phyloP scores from a whole-genome alignment of 805 yeast species.

The Priceomyces carsonii region DNA sequence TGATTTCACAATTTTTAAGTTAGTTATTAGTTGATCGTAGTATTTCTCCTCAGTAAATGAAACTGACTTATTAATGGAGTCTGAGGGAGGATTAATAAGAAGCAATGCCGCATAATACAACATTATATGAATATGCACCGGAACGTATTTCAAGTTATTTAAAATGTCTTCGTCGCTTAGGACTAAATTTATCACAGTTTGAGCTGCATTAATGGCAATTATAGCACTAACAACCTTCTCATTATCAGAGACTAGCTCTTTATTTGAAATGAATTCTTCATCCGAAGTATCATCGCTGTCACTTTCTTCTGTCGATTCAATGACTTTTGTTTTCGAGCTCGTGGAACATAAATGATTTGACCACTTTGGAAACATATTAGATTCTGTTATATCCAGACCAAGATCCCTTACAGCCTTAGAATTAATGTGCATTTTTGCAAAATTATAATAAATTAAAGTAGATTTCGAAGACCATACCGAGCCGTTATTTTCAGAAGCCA shows the following conservation, averaged over 20 bases:
- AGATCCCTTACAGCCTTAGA: slow-evolving; percentile 48
- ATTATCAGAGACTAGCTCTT: slow-evolving; percentile 32
- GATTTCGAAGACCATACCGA: slow-evolving; percentile 69
- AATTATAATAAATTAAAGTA: slow-evolving; percentile 67
- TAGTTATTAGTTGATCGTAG: slow-evolving; percentile 29
- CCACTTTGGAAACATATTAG: slow-evolving; percentile 34
- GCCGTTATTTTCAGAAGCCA: slow-evolving; percentile 59
- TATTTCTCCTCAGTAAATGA: slow-evolving; percentile 24
- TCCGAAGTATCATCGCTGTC: slow-evolving; percentile 19
- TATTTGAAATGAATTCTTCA: slow-evolving; percentile 34
- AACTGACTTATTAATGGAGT: slow-evolving; percentile 21
- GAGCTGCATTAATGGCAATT: slow-evolving; percentile 64
- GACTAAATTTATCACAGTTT: slow-evolving; percentile 58
- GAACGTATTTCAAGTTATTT: slow-evolving; percentile 59
- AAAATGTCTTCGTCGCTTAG: slow-evolving; percentile 60
- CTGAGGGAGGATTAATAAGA: slow-evolving; percentile 49
- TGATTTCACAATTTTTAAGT: slow-evolving; percentile 43
- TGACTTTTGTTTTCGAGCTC: not conserved
- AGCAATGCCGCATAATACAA: slow-evolving; percentile 64
- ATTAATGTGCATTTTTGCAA: slow-evolving; percentile 74
- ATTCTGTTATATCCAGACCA: slow-evolving; percentile 27
- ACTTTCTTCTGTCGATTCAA: slow-evolving; percentile 5
- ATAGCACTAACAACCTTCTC: slow-evolving; percentile 39
- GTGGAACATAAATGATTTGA: slow-evolving; percentile 9
- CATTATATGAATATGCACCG: slow-evolving; percentile 74